Base-by-base conservation (phyloP, 202 grass and related monocot species). In the Sporobolus alterniflorus region DNA sequence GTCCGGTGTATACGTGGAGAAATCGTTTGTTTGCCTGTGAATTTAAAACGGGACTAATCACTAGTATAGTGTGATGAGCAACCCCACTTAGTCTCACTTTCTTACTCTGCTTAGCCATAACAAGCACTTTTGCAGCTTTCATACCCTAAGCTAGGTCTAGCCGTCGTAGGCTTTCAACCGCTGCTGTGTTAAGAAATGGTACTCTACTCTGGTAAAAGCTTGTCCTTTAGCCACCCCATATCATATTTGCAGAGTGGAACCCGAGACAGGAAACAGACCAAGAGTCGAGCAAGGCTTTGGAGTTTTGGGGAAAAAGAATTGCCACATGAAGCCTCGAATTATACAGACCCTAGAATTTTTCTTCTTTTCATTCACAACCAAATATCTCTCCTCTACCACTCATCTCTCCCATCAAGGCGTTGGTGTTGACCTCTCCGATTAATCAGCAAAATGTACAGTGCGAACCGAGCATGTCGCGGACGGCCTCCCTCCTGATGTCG, bases 401-500 rank as follows among this genome's bases (percentile, higher is more conserved):
- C 50, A 9, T 25, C 15, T 79, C 29, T 39, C 39, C 64, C 48
- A 68, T 87, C 84, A 91, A 84, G 89, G 64, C 31, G 80, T 33
- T 90, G 88, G 3, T 33, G 80, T n/a, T 16, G 79, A 24, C 20
- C n/a, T n/a, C n/a, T n/a, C n/a, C n/a, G n/a, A n/a, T n/a, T n/a
- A n/a, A n/a, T n/a, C n/a, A n/a, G n/a, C n/a, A n/a, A n/a, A 84
- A 88, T 88, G 91, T 84, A 80, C 87, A 90, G 57, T 75, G 85
- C 33, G 77, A 89, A 20, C 52, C 78, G 64, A 99, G 88, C 83
- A 99, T 85, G 86, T 96, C 93, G 1, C 87, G 39, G 39, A 92
- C 89, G 76, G 89, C 75, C 72, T 99, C 93, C 56, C 78, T 83
- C 62, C 83, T 77, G 36, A 99, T 99, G 43, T 99, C 97, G n/a